These are phyloP conservation scores for Aureobasidium sp. DNA, from an alignment of 2,329 filamentous ascomycete species.

Conservation along the genomic window DNA sequence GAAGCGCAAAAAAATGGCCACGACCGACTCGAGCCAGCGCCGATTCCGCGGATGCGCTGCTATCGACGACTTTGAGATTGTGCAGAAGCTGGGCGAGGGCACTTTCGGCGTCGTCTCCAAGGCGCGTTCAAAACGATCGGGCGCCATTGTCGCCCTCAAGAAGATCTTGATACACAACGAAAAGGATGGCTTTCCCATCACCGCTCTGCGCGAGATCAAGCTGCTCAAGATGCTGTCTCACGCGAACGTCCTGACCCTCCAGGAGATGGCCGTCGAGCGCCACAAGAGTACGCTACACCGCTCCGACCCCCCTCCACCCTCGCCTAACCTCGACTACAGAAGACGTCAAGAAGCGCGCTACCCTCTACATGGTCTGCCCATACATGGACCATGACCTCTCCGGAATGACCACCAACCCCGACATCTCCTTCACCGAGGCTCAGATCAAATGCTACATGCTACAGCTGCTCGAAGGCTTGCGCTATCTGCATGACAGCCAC, in stretches of 20 bases:
- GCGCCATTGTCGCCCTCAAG: slow-evolving; percentile 76
- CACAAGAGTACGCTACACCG: slow-evolving; percentile 56
- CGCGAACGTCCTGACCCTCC: slow-evolving; percentile 72
- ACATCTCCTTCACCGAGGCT: slow-evolving; percentile 73
- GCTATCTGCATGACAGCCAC: slow-evolving; percentile 54
- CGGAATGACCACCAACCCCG: slow-evolving; percentile 88
- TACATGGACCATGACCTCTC: slow-evolving; percentile 99
- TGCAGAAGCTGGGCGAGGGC: slow-evolving; percentile 76
- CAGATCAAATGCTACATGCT: slow-evolving; percentile 98
- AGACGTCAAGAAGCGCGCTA: slow-evolving; percentile 53
- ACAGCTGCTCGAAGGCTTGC: slow-evolving; percentile 80
- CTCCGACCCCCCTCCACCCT: not conserved
- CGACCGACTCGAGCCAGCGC: slow-evolving; percentile 41
- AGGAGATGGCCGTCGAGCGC: slow-evolving; percentile 93
- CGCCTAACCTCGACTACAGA: slow-evolving; percentile 13
- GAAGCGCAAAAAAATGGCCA: not conserved
- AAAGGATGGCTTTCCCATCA: slow-evolving; percentile 99
- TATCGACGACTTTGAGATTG: slow-evolving; percentile 70
- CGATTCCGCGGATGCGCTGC: slow-evolving; percentile 77
- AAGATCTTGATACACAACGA: slow-evolving; percentile 99
- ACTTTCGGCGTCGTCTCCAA: slow-evolving; percentile 97
- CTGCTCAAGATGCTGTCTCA: slow-evolving; percentile 92
- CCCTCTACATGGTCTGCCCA: slow-evolving; percentile 97
- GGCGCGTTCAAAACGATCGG: slow-evolving; percentile 66
- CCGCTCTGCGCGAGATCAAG: slow-evolving; percentile 93